A percentile compares a stretch with the other conserved stretches of the same genome.
Evolutionary conservation across 805 yeast genomes (phyloP).

Genomic region (Lipomyces lipofer): DNA sequence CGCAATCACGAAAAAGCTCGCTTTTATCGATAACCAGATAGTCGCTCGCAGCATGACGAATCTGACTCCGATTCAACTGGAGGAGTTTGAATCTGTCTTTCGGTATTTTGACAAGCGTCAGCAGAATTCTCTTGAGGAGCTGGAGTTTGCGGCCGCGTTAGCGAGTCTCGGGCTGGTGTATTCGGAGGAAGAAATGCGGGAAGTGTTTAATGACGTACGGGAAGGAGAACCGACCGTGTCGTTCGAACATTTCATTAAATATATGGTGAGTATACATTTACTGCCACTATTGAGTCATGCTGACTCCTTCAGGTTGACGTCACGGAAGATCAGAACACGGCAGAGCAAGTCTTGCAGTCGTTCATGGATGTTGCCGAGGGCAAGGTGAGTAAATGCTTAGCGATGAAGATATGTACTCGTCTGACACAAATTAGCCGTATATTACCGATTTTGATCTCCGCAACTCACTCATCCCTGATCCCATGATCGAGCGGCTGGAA

Average conservation of each 20-base stretch:
- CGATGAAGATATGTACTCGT: too few relatives aligned
- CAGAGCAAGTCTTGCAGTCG: slow-evolving; percentile 43
- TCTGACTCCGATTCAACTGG: slow-evolving; percentile 43
- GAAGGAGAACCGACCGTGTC: slow-evolving; percentile 35
- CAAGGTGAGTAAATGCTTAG: slow-evolving; percentile 28
- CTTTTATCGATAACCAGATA: slow-evolving; percentile 47
- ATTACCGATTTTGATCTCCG: slow-evolving; percentile 45
- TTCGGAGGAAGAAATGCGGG: slow-evolving; percentile 41
- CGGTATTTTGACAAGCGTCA: slow-evolving; percentile 44
- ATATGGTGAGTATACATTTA: slow-evolving; percentile 34
- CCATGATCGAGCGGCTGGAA: slow-evolving; percentile 38
- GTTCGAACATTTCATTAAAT: slow-evolving; percentile 40
- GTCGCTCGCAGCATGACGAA: slow-evolving; percentile 41
- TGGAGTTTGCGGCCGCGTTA: slow-evolving; percentile 49
- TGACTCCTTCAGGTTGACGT: slow-evolving; percentile 34
- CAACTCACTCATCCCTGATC: slow-evolving; percentile 40
- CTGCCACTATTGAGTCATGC: not conserved
- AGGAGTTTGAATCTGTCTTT: slow-evolving; percentile 49
- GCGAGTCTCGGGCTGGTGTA: slow-evolving; percentile 46
- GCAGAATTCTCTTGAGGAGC: slow-evolving; percentile 43
- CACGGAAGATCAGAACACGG: slow-evolving; percentile 43
- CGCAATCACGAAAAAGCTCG: slow-evolving; percentile 44
- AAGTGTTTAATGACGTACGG: slow-evolving; percentile 41
- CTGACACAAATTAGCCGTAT: slow-evolving; percentile 31
- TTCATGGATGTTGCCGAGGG: slow-evolving; percentile 47